These are phyloP conservation scores for Juncus effusus DNA, from an alignment of 176 grass and related monocot species.

Conservation along the genomic window DNA sequence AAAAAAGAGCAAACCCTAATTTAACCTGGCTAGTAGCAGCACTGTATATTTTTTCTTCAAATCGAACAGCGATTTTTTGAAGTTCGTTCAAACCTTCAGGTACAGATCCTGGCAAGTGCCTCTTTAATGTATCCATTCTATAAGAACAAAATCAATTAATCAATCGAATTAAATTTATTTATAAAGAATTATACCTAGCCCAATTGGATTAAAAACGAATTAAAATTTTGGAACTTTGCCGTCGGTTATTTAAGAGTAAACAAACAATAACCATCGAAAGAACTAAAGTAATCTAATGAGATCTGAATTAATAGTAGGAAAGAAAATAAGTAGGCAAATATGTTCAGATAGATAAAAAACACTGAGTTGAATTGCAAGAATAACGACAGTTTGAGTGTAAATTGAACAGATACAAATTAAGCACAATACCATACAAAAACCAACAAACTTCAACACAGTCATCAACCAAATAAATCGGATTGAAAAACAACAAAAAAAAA, in stretches of 20 bases:
- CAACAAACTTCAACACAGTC: not conserved
- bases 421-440: not conserved
- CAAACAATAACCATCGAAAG: too few species aligned
- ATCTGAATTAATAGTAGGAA: too few species aligned
- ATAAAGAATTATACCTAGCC: too few species aligned
- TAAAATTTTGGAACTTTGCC: too few species aligned
- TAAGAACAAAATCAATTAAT: not conserved
- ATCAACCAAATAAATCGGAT: not conserved
- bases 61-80: constrained; percentile 51
- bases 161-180: not conserved
- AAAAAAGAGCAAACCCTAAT: not conserved
- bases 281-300: too few species aligned
- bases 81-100: constrained; percentile 60
- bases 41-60: constrained; percentile 73
- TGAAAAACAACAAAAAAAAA: not conserved
- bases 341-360: too few species aligned
- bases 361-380: too few species aligned
- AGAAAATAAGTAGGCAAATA: too few species aligned
- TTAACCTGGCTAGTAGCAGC: constrained; percentile 43
- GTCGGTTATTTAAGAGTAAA: too few species aligned
- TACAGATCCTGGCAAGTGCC: constrained; percentile 44
- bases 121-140: constrained; percentile 80
- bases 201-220: too few species aligned
- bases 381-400: not conserved
- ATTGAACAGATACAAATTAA: not conserved